A percentile compares a stretch with the other conserved stretches of the same genome.
Conservation (phyloP, 2,329 filamentous ascomycete species). For the Acarospora socialis region DNA sequence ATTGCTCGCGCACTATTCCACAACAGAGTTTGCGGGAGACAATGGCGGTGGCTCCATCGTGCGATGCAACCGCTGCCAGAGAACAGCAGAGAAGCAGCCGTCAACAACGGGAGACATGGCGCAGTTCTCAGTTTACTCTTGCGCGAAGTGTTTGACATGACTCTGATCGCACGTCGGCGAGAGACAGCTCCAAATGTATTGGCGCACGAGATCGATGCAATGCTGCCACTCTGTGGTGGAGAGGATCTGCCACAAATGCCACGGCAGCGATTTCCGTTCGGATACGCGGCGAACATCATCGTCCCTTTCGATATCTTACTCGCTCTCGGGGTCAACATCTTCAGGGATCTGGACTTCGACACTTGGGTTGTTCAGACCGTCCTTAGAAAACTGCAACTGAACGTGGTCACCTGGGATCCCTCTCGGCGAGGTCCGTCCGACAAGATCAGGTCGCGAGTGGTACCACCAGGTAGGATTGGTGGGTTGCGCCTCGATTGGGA, state of each 20-base stretch:
- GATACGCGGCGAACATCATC: slow-evolving; percentile 22
- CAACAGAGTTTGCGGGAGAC: slow-evolving; percentile 18
- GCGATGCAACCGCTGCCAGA: slow-evolving; percentile 20
- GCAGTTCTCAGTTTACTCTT: slow-evolving; percentile 23
- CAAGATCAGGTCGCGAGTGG: slow-evolving; percentile 1
- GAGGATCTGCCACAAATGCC: too few relatives aligned
- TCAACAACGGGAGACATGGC: slow-evolving; percentile 21
- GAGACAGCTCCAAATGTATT: slow-evolving; percentile 16
- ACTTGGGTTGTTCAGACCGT: slow-evolving; percentile 25
- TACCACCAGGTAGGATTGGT: slow-evolving; percentile 10
- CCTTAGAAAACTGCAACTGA: slow-evolving; percentile 21
- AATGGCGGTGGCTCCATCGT: slow-evolving; percentile 24
- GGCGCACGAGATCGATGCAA: slow-evolving; percentile 23
- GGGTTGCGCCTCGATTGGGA: slow-evolving; percentile 16
- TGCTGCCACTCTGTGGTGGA: slow-evolving; percentile 18
- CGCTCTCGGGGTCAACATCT: slow-evolving; percentile 24
- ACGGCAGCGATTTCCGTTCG: slow-evolving; percentile 26
- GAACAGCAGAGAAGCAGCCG: too few relatives aligned
- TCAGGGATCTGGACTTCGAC: slow-evolving; percentile 24
- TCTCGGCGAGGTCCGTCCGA: slow-evolving; percentile 10
- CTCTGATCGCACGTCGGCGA: slow-evolving; percentile 18
- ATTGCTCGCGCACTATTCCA: slow-evolving; percentile 20
- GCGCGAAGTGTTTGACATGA: slow-evolving; percentile 24
- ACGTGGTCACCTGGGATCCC: slow-evolving; percentile 21
- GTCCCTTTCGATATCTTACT: slow-evolving; percentile 25